These are phyloP conservation scores for Oryza punctata DNA, from an alignment of 176 grass and related monocot genomes.

Conservation along the genomic window DNA sequence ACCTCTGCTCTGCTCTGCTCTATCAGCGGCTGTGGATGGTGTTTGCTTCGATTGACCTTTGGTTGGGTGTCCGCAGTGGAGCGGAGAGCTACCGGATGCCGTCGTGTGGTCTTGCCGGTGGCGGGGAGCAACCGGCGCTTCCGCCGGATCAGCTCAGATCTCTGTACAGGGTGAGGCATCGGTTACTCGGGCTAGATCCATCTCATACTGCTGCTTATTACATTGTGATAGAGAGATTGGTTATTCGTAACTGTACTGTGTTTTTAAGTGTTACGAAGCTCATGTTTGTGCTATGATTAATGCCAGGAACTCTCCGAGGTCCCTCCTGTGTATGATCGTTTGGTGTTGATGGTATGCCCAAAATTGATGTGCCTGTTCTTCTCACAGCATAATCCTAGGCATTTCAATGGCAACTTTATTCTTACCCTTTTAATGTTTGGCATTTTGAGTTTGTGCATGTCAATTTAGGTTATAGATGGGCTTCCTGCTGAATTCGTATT, in stretches of 20 bases:
- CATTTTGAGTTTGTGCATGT: slow-evolving; percentile 48
- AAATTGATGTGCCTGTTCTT: slow-evolving; percentile 15
- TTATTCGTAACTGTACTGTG: background rate
- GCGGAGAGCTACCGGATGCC: slow-evolving; percentile 81
- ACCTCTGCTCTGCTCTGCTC: background rate
- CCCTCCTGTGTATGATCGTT: slow-evolving; percentile 66
- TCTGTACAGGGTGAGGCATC: slow-evolving; percentile 60
- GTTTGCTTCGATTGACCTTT: background rate
- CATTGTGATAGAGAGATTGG: background rate
- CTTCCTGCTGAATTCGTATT: slow-evolving; percentile 92
- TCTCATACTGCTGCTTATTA: background rate
- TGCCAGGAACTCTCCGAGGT: slow-evolving; percentile 68
- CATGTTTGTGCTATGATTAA: slow-evolving; percentile 7
- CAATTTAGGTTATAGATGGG: slow-evolving; percentile 93
- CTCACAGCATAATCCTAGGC: slow-evolving; percentile 9
- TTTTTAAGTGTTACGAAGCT: background rate
- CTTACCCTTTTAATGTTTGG: slow-evolving; percentile 7
- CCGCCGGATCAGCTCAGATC: slow-evolving; percentile 65
- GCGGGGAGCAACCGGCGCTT: slow-evolving; percentile 28
- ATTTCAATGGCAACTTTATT: background rate
- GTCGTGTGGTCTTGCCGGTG: slow-evolving; percentile 43
- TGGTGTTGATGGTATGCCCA: slow-evolving; percentile 83
- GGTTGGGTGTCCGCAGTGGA: slow-evolving; percentile 49
- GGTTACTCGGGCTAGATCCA: background rate
- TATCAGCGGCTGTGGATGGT: background rate